Base-by-base conservation (phyloP, 352 stramenopile species). In the Hyaloperonospora brassicae region DNA sequence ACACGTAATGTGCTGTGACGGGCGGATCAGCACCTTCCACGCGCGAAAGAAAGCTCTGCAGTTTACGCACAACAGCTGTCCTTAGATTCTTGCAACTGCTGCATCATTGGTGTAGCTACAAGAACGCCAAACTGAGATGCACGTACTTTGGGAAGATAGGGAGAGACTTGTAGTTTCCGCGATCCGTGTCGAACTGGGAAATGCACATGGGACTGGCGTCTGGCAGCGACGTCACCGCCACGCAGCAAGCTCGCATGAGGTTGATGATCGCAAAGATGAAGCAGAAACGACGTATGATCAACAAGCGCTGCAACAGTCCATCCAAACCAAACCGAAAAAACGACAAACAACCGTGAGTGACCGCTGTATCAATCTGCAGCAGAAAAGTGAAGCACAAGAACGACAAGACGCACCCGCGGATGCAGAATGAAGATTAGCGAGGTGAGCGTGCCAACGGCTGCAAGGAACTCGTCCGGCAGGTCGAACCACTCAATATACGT, bases 81-180 rank as follows among this genome's bases (percentile, higher is more conserved):
- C 7, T 6, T 11, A 30, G 17, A 5, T 21, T 47, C 5, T n/a
- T 47, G 21, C 39, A 44, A 44, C 39, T 22, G 9, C 22, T 8
- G 27, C 4, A 34, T 34, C 27, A 34, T 34, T 34, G 27, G 4
- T 8, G 27, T 34, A 8, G 27, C 27, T 8, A 8, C 27, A 34
- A 9, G 17, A 17, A 34, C 27, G 27, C 4, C 4, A 34, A 34
- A 4, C 27, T 9, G 8, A 8, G 27, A 4, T 30, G 41, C 22
- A 72, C 76, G 54, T 58, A 92, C 80, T 86, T 89, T 42, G 84
- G 84, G 52, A 93, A 93, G n/a, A 93, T 86, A n/a, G 84, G 84
- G 45, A 78, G 61, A 27, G 76, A 72, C 69, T 93, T 93, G 79
- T 91, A 93, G 55, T 66, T 58, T 23, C 84, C 81, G 14, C 71